These are phyloP conservation scores for Gyromitra esculenta DNA, from an alignment of 2,329 filamentous ascomycete species.

Conservation along the genomic window DNA sequence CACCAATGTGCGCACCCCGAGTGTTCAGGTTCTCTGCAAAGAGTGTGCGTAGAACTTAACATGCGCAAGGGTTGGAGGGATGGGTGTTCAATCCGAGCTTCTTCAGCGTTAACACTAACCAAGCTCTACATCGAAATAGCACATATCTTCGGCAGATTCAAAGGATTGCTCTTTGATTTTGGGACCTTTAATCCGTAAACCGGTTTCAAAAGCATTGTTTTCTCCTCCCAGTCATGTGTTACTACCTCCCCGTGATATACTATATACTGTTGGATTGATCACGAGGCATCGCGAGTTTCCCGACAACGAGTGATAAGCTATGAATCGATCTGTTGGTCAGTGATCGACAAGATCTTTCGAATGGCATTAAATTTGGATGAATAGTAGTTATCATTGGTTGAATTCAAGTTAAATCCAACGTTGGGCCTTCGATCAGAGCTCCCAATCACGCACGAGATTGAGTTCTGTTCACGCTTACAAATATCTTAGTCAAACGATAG, in stretches of 20 bases:
- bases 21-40: neutral
- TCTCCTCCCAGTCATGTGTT: slow-evolving; percentile 32
- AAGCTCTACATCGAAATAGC: slow-evolving; percentile 13
- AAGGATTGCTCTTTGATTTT: neutral
- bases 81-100: slow-evolving; percentile 1
- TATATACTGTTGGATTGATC: slow-evolving; percentile 42
- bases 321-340: slow-evolving; percentile 12
- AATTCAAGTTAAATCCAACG: neutral
- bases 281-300: slow-evolving; percentile 40
- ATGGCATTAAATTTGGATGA: neutral
- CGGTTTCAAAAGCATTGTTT: neutral
- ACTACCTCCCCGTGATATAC: slow-evolving; percentile 44
- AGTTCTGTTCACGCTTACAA: neutral
- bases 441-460: neutral
- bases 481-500: neutral
- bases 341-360: neutral
- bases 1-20: neutral
- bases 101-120: slow-evolving; percentile 7
- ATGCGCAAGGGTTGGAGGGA: neutral
- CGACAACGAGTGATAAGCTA: slow-evolving; percentile 40
- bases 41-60: neutral
- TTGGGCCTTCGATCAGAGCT: neutral
- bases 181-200: slow-evolving; percentile 3
- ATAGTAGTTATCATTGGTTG: neutral
- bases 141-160: slow-evolving; percentile 20